Base-by-base conservation (phyloP, 2,329 filamentous ascomycete genomes). In the Didymosphaeria variabile region DNA sequence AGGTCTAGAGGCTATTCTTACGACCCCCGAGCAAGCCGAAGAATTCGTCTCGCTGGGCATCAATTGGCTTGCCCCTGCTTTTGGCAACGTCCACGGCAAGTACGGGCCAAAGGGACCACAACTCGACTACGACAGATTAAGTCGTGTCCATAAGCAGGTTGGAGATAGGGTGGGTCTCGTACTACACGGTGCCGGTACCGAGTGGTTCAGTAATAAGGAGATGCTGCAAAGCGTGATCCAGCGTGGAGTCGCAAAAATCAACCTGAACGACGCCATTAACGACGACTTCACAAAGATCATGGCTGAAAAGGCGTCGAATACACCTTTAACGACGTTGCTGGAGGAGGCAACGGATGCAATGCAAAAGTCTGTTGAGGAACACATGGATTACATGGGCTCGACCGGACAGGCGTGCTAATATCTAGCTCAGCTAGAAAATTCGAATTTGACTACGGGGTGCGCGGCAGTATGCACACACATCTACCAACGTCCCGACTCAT, bases 61-160 rank as follows among this genome's bases (percentile, higher is more conserved):
- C 70, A 88, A 93, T 69, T 90, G 89, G 80, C 80, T 93, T 15
- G 91, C 91, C 2, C 91, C 90, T 0, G 89, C 89, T 0, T 91
- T 93, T 78, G 90, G 90, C 3, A 93, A 92, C 69, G 88, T 93
- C 47, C 90, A 93, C 77, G 90, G 90, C 6, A 86, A 88, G 67
- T 92, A 93, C 76, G 90, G 90, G 0, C 84, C 87, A 0, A 79
- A 86, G 17, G 90, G 90, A 0, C 86, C 88, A 32, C 76, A 77
- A 50, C 64, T 78, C 36, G 76, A 78, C 58, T 77, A 76, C 50
- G 71, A 67, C 31, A 66, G 73, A 19, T 45, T 76, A 46, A 71
- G 70, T 65, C 74, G 76, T 5, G 85, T 88, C 57, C 79, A 84
- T 57, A 77, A 81, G 53, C 78, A 81, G 53, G 82, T 85, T 5